phyloP scores from a whole-genome alignment of 331 rosid species.

The Dryas integrifolia region DNA sequence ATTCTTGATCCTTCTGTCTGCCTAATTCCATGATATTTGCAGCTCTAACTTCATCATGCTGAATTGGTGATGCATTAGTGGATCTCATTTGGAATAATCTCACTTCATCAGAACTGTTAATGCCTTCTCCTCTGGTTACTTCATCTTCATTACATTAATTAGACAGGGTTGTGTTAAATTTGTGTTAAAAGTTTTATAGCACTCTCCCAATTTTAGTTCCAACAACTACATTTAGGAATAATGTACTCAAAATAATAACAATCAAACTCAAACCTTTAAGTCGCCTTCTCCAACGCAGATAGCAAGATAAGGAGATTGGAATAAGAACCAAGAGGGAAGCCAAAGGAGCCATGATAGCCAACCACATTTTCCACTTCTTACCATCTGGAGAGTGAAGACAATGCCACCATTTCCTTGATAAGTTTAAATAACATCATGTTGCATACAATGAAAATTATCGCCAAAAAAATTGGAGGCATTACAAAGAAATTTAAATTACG shows the following conservation, averaged over 20 bases:
- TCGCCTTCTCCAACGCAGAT: neutral
- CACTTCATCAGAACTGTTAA: neutral
- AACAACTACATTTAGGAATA: neutral
- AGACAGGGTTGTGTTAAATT: neutral
- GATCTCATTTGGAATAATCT: slow-evolving; percentile 13
- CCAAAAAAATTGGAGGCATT: too few relatives aligned
- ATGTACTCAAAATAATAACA: neutral
- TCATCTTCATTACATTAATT: neutral
- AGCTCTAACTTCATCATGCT: neutral
- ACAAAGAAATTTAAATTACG: too few relatives aligned
- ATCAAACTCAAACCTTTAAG: neutral
- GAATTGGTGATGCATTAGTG: neutral
- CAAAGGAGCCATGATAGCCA: slow-evolving; percentile 4
- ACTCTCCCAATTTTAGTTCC: neutral
- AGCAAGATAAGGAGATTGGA: neutral
- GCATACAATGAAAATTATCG: too few relatives aligned
- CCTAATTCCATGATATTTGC: slow-evolving; percentile 6
- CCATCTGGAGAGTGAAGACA: neutral
- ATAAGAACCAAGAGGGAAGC: slow-evolving; percentile 4
- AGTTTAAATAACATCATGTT: neutral
- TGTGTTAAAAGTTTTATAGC: too few relatives aligned
- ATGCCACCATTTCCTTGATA: neutral
- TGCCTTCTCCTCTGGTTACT: neutral
- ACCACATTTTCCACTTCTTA: slow-evolving; percentile 16
- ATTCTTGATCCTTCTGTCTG: slow-evolving; percentile 12